These are phyloP conservation scores for Ceratocystis diversiconidia DNA, from an alignment of 2,329 filamentous ascomycete species.

Conservation along the genomic window DNA sequence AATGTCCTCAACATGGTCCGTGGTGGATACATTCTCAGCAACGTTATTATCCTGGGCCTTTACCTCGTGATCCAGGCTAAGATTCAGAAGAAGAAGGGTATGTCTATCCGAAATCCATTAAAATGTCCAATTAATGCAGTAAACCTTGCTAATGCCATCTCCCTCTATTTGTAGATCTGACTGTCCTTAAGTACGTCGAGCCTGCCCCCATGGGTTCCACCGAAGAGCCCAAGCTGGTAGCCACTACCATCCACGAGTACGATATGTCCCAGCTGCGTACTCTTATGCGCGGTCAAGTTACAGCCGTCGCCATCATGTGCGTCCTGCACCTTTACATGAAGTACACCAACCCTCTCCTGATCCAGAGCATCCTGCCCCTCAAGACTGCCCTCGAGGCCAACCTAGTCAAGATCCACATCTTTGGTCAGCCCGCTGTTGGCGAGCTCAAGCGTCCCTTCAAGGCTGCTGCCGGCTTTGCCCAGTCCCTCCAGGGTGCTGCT, in stretches of 20 bases:
- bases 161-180: conserved; percentile 54
- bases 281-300: conserved; percentile 79
- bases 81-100: conserved; percentile 97
- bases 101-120: conserved; percentile 21
- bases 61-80: conserved; percentile 73
- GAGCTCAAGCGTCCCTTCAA: conserved; percentile 97
- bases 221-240: conserved; percentile 91
- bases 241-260: conserved; percentile 92
- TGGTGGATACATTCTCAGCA: conserved; percentile 42
- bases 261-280: conserved; percentile 71
- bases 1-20: conserved; percentile 43
- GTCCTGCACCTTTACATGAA: conserved; percentile 99
- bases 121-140: background rate
- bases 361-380: conserved; percentile 96
- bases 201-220: conserved; percentile 81
- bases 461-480: conserved; percentile 67
- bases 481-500: conserved; percentile 55
- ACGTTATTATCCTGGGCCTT: conserved; percentile 69
- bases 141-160: conserved; percentile 14
- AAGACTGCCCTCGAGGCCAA: conserved; percentile 94
- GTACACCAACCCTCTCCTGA: conserved; percentile 97
- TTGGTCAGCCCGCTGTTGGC: conserved; percentile 71
- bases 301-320: conserved; percentile 95
- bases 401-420: conserved; percentile 87
- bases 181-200: conserved; percentile 97